A percentile compares a stretch with the other conserved stretches of the same genome.
These are phyloP conservation scores for Ophiocordyceps polyrhachis-furcata DNA, from an alignment of 2,329 filamentous ascomycete genomes.

Conservation along the genomic window DNA sequence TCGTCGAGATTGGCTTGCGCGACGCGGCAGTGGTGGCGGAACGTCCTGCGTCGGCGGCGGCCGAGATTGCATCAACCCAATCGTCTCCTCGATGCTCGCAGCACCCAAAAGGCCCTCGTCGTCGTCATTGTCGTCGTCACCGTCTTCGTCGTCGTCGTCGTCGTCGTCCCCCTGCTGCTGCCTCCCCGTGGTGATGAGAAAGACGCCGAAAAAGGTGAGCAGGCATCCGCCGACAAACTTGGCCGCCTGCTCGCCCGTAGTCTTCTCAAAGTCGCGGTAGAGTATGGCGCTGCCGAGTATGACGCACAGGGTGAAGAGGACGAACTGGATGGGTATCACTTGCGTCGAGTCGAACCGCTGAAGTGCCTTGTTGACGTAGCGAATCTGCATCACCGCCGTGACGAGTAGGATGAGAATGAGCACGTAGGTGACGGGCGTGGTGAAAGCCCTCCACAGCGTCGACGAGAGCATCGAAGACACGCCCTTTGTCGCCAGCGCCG, in stretches of 20 bases:
- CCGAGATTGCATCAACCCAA: slow-evolving; percentile 29
- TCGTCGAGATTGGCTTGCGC: slow-evolving; percentile 19
- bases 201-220: slow-evolving; percentile 91
- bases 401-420: slow-evolving; percentile 61
- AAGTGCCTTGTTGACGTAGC: slow-evolving; percentile 75
- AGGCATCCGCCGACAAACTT: slow-evolving; percentile 86
- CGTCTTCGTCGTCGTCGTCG: slow-evolving; percentile 14
- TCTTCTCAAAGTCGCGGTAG: slow-evolving; percentile 86
- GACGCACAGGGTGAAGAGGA: slow-evolving; percentile 87
- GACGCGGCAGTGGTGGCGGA: slow-evolving; percentile 18
- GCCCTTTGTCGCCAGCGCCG: slow-evolving; percentile 89
- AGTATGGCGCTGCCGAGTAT: slow-evolving; percentile 86
- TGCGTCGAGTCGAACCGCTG: slow-evolving; percentile 94
- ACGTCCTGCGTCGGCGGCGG: not conserved
- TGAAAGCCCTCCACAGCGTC: slow-evolving; percentile 72
- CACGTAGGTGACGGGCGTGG: slow-evolving; percentile 79
- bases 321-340: slow-evolving; percentile 95
- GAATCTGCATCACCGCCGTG: slow-evolving; percentile 91
- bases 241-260: slow-evolving; percentile 48
- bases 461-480: slow-evolving; percentile 89
- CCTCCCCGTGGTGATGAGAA: slow-evolving; percentile 81
- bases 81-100: slow-evolving; percentile 44
- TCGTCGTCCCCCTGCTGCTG: slow-evolving; percentile 40
- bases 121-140: slow-evolving; percentile 23
- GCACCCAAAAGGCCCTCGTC: slow-evolving; percentile 28